Conservation (phyloP, 2,329 filamentous ascomycete species). For the Coniella lustricola region DNA sequence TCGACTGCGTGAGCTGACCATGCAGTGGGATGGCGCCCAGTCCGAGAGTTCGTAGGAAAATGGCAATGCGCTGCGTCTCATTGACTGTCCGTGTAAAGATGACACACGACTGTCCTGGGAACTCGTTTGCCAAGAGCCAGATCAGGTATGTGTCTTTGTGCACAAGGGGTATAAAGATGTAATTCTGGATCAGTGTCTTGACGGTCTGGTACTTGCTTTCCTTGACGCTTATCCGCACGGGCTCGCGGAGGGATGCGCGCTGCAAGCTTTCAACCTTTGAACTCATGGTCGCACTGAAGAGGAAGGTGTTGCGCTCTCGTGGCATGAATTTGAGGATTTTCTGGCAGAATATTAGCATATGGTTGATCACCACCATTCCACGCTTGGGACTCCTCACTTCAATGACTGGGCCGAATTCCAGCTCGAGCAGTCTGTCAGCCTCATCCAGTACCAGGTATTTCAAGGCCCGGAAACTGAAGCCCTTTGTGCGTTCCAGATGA, state of each 20-base stretch:
- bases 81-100: conserved; percentile 89
- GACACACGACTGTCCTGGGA: conserved; percentile 77
- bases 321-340: conserved; percentile 89
- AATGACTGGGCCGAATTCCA: conserved; percentile 81
- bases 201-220: conserved; percentile 86
- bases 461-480: conserved; percentile 74
- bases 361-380: too few species aligned
- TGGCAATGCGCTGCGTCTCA: conserved; percentile 79
- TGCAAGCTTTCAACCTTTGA: conserved; percentile 91
- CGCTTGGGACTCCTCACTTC: conserved; percentile 62
- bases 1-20: conserved; percentile 81
- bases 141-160: conserved; percentile 89
- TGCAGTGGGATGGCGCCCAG: conserved; percentile 90
- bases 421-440: conserved; percentile 80
- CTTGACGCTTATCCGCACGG: conserved; percentile 74
- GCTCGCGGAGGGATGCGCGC: conserved; percentile 78
- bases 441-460: conserved; percentile 95
- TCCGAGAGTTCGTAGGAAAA: conserved; percentile 75
- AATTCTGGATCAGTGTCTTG: conserved; percentile 77
- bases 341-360: conserved; percentile 29
- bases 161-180: conserved; percentile 77
- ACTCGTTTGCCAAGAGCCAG: conserved; percentile 71
- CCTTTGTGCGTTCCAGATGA: conserved; percentile 93
- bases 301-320: conserved; percentile 68
- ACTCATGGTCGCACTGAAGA: conserved; percentile 92